These are phyloP conservation scores for Cynara cardunculus DNA, from an alignment of 129 eudicot species.

Conservation along the genomic window DNA sequence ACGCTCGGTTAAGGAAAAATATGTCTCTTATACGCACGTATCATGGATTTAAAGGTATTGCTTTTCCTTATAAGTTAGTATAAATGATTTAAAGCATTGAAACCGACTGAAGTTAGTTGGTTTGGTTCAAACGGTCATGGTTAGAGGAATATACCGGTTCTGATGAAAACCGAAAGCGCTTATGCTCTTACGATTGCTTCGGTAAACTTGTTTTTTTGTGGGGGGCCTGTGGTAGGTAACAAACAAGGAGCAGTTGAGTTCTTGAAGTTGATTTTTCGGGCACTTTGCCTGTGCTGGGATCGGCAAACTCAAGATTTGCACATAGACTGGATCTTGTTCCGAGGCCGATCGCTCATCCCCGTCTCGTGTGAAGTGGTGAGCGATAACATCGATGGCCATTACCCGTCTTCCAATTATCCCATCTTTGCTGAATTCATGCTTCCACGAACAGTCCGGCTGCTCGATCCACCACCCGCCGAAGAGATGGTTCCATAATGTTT, in stretches of 20 bases:
- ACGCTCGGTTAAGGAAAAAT: slow-evolving; percentile 89
- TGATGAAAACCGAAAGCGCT: not conserved
- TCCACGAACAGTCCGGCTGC: slow-evolving; percentile 74
- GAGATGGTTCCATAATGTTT: slow-evolving; percentile 20
- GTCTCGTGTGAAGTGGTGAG: slow-evolving; percentile 83
- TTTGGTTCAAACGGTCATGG: not conserved
- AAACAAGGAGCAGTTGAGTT: slow-evolving; percentile 87
- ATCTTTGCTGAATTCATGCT: slow-evolving; percentile 90
- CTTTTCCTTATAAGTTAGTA: not conserved
- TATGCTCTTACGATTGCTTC: not conserved
- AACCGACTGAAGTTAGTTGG: not conserved
- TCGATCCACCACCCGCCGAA: slow-evolving; percentile 59
- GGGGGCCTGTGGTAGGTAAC: slow-evolving; percentile 48
- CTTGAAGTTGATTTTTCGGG: slow-evolving; percentile 80
- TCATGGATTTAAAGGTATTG: slow-evolving; percentile 91
- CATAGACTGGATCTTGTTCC: slow-evolving; percentile 77
- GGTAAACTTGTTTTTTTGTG: not conserved
- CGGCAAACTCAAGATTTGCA: slow-evolving; percentile 98
- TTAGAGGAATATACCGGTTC: not conserved
- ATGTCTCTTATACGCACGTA: slow-evolving; percentile 78
- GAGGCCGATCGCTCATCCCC: slow-evolving; percentile 82
- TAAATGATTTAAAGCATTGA: not conserved
- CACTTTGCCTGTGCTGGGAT: slow-evolving; percentile 99
- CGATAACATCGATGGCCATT: slow-evolving; percentile 75
- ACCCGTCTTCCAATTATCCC: slow-evolving; percentile 96